A percentile compares a stretch with the other conserved stretches of the same genome.
Conservation (phyloP, 2,329 filamentous ascomycete genomes). For the Xylaria sp. region DNA sequence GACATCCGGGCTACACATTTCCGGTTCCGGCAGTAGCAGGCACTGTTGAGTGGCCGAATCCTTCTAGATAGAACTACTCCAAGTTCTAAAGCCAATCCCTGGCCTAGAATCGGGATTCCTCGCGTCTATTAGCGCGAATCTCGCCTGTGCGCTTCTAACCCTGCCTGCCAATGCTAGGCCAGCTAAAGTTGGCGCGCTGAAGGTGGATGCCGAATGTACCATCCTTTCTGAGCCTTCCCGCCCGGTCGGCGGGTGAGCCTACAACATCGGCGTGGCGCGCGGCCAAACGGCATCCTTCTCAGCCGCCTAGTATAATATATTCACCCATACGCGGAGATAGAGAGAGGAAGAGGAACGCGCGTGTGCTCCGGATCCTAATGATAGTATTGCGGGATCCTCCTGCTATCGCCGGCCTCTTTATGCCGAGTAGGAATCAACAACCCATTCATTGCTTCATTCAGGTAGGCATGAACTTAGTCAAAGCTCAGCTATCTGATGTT, state of each 20-base stretch:
- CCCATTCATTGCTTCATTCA: too few relatives aligned
- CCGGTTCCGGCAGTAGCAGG: conserved; percentile 1
- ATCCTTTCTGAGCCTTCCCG: not conserved
- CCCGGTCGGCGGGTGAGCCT: not conserved
- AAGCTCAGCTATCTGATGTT: too few relatives aligned
- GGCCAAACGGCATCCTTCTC: not conserved
- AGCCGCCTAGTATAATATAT: not conserved
- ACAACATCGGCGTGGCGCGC: not conserved
- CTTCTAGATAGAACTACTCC: not conserved
- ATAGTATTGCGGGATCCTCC: conserved; percentile 4
- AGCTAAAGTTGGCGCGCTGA: not conserved
- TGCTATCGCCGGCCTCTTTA: not conserved
- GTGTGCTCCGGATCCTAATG: not conserved
- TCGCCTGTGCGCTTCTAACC: not conserved
- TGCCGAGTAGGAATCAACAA: not conserved
- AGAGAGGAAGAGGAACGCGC: conserved; percentile 5
- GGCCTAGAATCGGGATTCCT: not conserved
- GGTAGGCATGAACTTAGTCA: too few relatives aligned
- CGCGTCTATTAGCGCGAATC: not conserved
- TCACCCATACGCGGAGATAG: not conserved
- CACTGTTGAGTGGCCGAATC: not conserved
- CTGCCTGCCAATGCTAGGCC: not conserved
- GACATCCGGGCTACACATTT: too few relatives aligned
- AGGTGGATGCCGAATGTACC: not conserved
- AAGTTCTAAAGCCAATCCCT: not conserved